Evolutionary conservation across 306 rosid genomes (phyloP).

Genomic region (Inga leiocalycina): DNA sequence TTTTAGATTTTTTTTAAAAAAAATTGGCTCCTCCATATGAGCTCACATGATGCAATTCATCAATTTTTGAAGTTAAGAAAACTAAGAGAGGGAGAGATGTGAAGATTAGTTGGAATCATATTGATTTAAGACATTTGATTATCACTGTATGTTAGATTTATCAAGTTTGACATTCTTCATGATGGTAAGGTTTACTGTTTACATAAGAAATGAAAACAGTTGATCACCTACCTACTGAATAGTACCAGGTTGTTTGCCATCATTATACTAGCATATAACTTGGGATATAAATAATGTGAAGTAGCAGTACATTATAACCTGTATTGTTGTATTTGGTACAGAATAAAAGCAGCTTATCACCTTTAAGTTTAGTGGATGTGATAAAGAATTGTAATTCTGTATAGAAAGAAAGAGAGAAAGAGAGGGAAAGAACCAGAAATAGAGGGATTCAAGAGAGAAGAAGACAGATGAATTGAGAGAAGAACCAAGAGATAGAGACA

Average conservation of each 20-base stretch:
- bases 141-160: not conserved
- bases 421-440: no score
- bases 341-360: not conserved
- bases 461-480: no score
- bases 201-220: conserved; percentile 4
- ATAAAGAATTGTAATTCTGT: no score
- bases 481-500: no score
- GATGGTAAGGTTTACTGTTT: not conserved
- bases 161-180: not conserved
- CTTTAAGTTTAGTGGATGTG: not conserved
- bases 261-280: not conserved
- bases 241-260: not conserved
- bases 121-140: not conserved
- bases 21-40: not conserved
- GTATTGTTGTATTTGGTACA: not conserved
- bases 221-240: not conserved
- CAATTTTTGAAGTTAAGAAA: not conserved
- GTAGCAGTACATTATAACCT: not conserved
- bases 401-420: no score
- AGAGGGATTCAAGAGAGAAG: no score
- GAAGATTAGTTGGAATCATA: not conserved
- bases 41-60: not conserved
- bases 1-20: not conserved
- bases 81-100: not conserved
- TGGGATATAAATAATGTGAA: not conserved